Conservation (phyloP, 495 filamentous ascomycete species). For the Ascobolus immersus region DNA sequence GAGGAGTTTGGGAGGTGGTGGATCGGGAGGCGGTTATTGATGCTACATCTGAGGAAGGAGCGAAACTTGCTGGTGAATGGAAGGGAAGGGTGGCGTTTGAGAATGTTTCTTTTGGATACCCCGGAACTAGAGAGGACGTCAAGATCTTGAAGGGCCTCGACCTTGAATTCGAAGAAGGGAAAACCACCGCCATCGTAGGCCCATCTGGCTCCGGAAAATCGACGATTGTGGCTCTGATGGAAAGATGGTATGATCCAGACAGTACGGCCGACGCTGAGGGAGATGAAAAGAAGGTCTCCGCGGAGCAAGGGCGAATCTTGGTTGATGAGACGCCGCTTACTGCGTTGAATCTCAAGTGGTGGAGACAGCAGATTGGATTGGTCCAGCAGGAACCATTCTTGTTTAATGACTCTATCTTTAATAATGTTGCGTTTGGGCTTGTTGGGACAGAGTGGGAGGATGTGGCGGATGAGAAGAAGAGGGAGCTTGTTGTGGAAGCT, state of each 20-base stretch:
- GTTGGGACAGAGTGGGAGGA: constrained; percentile 36
- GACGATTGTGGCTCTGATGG: constrained; percentile 37
- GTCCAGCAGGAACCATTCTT: constrained; percentile 47
- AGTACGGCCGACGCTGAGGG: neutral
- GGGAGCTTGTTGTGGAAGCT: constrained; percentile 29
- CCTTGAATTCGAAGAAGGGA: constrained; percentile 7
- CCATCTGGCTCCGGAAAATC: constrained; percentile 41
- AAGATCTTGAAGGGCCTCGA: constrained; percentile 4
- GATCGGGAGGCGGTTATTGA: constrained; percentile 7
- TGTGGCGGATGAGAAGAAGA: constrained; percentile 24
- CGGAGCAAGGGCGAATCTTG: constrained; percentile 7
- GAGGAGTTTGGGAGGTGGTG: constrained; percentile 27
- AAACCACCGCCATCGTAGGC: constrained; percentile 13
- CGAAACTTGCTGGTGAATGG: constrained; percentile 1
- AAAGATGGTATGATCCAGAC: constrained; percentile 33
- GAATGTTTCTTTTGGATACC: neutral
- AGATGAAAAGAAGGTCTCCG: neutral
- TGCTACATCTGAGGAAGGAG: constrained; percentile 6
- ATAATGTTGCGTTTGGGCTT: constrained; percentile 39
- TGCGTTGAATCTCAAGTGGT: constrained; percentile 34
- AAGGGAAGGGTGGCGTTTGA: constrained; percentile 2
- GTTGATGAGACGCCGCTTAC: constrained; percentile 7
- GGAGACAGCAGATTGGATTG: constrained; percentile 36
- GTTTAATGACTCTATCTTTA: constrained; percentile 40
- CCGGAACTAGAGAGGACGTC: neutral